Base-by-base conservation (phyloP, 495 filamentous ascomycete species). In the Aspergillus sparsus region DNA sequence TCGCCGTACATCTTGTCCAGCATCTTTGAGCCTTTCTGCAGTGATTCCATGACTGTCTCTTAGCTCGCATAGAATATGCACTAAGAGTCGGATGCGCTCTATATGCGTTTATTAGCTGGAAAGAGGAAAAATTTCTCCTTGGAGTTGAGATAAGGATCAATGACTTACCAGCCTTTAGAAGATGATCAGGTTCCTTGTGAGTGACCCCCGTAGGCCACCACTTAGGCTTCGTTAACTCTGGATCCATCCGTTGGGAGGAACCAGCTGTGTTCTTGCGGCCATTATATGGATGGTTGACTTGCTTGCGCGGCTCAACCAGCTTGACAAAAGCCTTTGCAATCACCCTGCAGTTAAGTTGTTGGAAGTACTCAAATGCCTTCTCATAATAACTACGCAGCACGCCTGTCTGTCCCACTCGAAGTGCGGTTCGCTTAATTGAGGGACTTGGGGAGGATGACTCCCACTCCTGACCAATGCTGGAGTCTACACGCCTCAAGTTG, bases 131-230 rank as follows among this genome's bases (percentile, higher is more conserved):
- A 11, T 15, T 8, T 9, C 44, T 5, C n/a, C 6, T 4, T 11
- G 6, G 34, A 5, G 7, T 32, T 34, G 5, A 39, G 4, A 54
- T 34, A 34, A 44, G 12, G 8, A 15, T 27, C 21, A 27, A 15
- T 44, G 4, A 21, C 80, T 71, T 74, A 92, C 90, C 86, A 62
- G 77, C 76, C 69, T 89, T 94, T 55, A 80, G 78, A 21, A 92
- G 72, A 70, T 96, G 91, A 66, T 95, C 90, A 0, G 91, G 91
- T 70, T 95, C 91, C 57, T 82, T 86, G 63, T 93, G 90, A 6
- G 80, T 76, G 9, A 84, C 82, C 12, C 77, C 75, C 21, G 77
- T 75, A 0, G 91, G 91, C 91, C 91, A 96, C 91, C 91, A 96
- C 16, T 77, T 80, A 6, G 91, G 91, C 41, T 78, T 80, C 5